Base-by-base conservation (phyloP, 495 filamentous ascomycete species). In the Sporormia fimetaria region DNA sequence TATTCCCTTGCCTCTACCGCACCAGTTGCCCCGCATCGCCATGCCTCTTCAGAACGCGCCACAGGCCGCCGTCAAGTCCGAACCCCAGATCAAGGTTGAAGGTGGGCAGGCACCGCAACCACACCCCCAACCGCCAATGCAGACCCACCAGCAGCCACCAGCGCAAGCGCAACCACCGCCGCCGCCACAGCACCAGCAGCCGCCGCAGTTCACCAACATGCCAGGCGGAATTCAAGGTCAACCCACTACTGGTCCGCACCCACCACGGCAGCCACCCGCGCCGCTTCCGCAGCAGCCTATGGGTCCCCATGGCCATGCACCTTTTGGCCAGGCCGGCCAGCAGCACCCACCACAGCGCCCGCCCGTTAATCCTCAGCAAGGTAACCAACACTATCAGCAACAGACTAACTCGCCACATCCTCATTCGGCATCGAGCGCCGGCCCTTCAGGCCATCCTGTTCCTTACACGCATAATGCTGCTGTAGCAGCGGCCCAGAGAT, bases 381-480 rank as follows among this genome's bases (percentile, higher is more conserved):
- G 39, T 4, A 53, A 53, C 32, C 23, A 36, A 41, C 33, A 42
- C 22, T 27, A 32, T 20, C 30, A 44, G 18, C 45, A 48, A 17
- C 43, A 47, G 21, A 62, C 53, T 59, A 71, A 63, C 42, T 66
- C 44, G 30, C 63, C 58, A 48, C 58, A 59, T 25, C 43, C 58
- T 15, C 54, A 51, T 32, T 53, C 48, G 6, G 42, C 51, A 21
- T n/a, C n/a, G 18, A 41, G 18, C 33, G 55, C 37, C 18, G 51
- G 49, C 11, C 56, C 63, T 26, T 59, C 69, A 56, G 70, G 66
- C 2, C 71, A 63, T 14, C 73, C 72, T 11, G 68, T 69, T 30
- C 68, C 78, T 20, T 63, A 81, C 25, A 70, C 75, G 4, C 77
- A 81, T 38, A 64, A 74, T 51, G 75, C 68, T 23, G 78, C 78